phyloP scores from a whole-genome alignment of 371 early-diverging fungal species.

The Mortierella sp. region DNA sequence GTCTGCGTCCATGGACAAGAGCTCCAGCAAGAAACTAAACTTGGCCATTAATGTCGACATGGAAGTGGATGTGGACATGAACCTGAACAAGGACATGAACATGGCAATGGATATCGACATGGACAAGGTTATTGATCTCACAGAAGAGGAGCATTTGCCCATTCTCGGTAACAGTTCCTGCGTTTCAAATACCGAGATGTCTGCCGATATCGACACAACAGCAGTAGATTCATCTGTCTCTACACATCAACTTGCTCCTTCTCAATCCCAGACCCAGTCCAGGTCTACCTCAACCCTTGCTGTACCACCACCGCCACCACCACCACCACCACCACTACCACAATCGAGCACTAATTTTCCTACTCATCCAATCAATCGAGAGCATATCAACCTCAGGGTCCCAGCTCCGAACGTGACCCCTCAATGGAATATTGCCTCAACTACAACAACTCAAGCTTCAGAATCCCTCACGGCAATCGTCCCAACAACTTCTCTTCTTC shows the following conservation, averaged over 20 bases:
- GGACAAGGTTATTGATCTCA: not conserved
- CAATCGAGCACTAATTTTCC: not conserved
- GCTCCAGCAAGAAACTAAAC: not conserved
- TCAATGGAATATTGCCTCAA: not conserved
- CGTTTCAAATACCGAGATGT: not conserved
- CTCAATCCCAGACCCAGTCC: conserved; percentile 1
- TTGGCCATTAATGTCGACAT: not conserved
- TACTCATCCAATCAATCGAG: not conserved
- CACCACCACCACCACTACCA: conserved; percentile 1
- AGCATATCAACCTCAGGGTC: not conserved
- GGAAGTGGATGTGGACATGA: not conserved
- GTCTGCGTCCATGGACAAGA: not conserved
- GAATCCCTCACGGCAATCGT: not conserved
- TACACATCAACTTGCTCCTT: not conserved
- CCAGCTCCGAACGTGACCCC: not conserved
- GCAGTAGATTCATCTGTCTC: not conserved
- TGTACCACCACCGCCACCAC: not conserved
- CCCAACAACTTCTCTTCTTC: not conserved
- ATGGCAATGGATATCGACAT: not conserved
- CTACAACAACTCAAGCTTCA: not conserved
- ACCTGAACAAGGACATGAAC: conserved; percentile 4
- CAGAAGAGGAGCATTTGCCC: not conserved
- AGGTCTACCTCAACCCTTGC: not conserved
- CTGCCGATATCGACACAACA: not conserved
- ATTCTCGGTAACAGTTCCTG: not conserved